phyloP scores from a whole-genome alignment of 1,284 basidiomycete genomes.

The Vanrija pseudolonga region DNA sequence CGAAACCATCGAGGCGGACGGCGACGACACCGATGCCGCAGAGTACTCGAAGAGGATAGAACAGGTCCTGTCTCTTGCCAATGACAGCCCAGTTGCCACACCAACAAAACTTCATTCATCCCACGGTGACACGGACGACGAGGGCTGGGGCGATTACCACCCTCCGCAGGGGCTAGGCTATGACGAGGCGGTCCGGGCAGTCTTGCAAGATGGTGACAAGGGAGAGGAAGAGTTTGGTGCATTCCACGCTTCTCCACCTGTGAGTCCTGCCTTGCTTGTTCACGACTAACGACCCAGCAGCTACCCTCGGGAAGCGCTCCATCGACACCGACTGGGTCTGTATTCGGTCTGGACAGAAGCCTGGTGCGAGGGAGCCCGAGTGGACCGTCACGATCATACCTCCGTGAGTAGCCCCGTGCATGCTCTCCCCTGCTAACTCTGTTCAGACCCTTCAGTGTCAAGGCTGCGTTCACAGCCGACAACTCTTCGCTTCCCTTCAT shows the following conservation, averaged over 20 bases:
- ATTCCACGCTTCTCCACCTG: constrained; percentile 11
- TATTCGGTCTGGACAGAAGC: constrained; percentile 1
- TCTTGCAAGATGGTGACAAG: constrained; percentile 17
- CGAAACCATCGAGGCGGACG: background rate
- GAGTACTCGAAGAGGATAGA: constrained; percentile 20
- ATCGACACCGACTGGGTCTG: constrained; percentile 49
- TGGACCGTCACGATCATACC: constrained; percentile 21
- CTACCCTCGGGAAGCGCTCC: constrained; percentile 52
- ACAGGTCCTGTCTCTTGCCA: constrained; percentile 9
- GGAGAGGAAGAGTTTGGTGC: constrained; percentile 38
- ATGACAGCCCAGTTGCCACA: constrained; percentile 5
- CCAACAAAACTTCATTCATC: constrained; percentile 3
- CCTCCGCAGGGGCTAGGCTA: constrained; percentile 12
- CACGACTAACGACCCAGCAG: constrained; percentile 32
- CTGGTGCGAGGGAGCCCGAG: constrained; percentile 6
- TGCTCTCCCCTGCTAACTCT: constrained; percentile 46
- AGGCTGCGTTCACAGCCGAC: constrained; percentile 64
- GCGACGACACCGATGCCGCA: constrained; percentile 4
- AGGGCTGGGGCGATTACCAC: constrained; percentile 28
- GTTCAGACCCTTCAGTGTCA: constrained; percentile 73
- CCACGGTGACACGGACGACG: constrained; percentile 3
- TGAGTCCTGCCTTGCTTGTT: constrained; percentile 29
- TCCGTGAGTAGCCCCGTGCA: constrained; percentile 32
- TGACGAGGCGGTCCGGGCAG: constrained; percentile 18
- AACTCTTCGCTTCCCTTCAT: constrained; percentile 55